Evolutionary conservation across 768 basidiomycete species (phyloP).

Genomic region (Panaeolus cyanescens): DNA sequence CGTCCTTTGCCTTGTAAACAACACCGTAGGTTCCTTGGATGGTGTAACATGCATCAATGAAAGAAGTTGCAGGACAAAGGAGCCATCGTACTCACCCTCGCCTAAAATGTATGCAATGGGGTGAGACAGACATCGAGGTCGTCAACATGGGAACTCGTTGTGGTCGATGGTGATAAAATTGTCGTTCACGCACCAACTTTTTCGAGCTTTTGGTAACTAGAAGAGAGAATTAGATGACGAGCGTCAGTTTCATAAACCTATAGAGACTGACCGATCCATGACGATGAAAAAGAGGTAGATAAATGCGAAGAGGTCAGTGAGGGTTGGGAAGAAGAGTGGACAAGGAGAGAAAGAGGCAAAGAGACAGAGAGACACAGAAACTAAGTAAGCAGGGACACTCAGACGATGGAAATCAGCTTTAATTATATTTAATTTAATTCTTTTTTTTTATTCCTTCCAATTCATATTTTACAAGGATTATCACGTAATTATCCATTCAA

Average conservation of each 20-base stretch:
- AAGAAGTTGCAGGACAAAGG: background rate
- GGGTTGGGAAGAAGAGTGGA: background rate
- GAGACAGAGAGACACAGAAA: too few relatives aligned
- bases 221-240: slow-evolving; percentile 10
- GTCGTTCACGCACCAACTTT: slow-evolving; percentile 83
- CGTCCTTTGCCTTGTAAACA: slow-evolving; percentile 94
- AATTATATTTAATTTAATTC: background rate
- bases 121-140: background rate
- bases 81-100: slow-evolving; percentile 44
- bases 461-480: background rate
- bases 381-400: background rate
- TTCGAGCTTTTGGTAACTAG: slow-evolving; percentile 94
- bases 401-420: background rate
- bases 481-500: background rate
- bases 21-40: slow-evolving; percentile 92
- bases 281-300: background rate
- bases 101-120: slow-evolving; percentile 30
- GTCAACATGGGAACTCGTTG: background rate
- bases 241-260: slow-evolving; percentile 9
- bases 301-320: background rate
- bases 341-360: background rate
- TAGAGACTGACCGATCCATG: slow-evolving; percentile 48
- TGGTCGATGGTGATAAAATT: slow-evolving; percentile 9
- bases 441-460: background rate
- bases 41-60: slow-evolving; percentile 6